Evolutionary conservation across 495 filamentous ascomycete genomes (phyloP).

Genomic region (Corynascus novoguineensis): DNA sequence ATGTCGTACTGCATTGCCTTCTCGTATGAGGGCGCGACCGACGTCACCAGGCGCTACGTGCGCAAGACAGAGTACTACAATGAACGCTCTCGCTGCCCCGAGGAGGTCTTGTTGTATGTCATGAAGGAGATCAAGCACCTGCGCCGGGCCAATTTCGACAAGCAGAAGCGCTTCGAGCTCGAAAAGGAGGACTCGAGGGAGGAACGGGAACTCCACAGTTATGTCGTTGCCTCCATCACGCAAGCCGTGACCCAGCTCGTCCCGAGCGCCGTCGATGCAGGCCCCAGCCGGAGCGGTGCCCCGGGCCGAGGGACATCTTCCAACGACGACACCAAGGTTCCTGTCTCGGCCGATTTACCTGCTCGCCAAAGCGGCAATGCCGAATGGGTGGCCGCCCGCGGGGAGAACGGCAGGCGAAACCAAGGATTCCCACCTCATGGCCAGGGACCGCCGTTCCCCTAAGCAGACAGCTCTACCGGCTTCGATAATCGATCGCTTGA

Average conservation of each 20-base stretch:
- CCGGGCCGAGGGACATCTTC: constrained; percentile 16
- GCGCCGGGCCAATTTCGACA: constrained; percentile 69
- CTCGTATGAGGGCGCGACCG: constrained; percentile 87
- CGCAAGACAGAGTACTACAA: constrained; percentile 70
- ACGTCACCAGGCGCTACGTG: constrained; percentile 94
- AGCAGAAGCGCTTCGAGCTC: constrained; percentile 72
- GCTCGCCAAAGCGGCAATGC: constrained; percentile 56
- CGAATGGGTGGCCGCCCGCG: constrained; percentile 59
- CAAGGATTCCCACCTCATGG: constrained; percentile 34
- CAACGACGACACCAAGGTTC: constrained; percentile 45
- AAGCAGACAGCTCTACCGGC: background rate
- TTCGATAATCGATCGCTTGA: background rate
- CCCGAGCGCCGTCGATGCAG: constrained; percentile 25
- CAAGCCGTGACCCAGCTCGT: constrained; percentile 46
- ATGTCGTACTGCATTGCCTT: constrained; percentile 97
- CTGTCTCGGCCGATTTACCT: constrained; percentile 44
- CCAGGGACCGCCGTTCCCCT: constrained; percentile 28
- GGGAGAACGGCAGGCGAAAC: constrained; percentile 46
- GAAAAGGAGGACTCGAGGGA: constrained; percentile 87
- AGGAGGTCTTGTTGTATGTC: constrained; percentile 84
- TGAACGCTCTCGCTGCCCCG: constrained; percentile 67
- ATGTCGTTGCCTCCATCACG: constrained; percentile 68
- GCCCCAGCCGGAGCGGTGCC: constrained; percentile 19
- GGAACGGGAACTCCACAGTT: constrained; percentile 71
- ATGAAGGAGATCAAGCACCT: constrained; percentile 82